Conservation (phyloP, 352 stramenopile genomes). For the Thalassiosira mediterranea region DNA sequence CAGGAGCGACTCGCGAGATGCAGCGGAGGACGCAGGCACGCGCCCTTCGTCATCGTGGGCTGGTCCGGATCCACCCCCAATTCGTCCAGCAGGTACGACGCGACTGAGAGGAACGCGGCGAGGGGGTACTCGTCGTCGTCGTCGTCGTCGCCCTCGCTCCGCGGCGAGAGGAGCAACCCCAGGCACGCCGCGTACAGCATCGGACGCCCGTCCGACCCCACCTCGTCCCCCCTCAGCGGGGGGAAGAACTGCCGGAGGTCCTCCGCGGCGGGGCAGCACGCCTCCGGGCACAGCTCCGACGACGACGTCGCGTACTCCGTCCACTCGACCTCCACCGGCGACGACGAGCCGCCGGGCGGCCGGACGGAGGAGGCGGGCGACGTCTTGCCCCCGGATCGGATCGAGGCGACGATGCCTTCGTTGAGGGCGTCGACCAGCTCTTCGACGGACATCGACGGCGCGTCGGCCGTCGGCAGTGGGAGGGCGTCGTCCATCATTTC, state of each 20-base stretch:
- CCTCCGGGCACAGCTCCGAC: no score
- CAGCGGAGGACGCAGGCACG: slow-evolving; percentile 42
- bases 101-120: slow-evolving; percentile 41
- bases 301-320: slow-evolving; percentile 31
- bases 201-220: slow-evolving; percentile 36
- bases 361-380: slow-evolving; percentile 24
- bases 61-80: slow-evolving; percentile 34
- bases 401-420: slow-evolving; percentile 29
- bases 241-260: slow-evolving; percentile 42
- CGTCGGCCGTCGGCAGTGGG: background rate
- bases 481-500: background rate
- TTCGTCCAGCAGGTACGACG: slow-evolving; percentile 40
- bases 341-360: background rate
- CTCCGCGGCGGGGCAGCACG: no score
- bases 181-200: slow-evolving; percentile 48
- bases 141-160: background rate
- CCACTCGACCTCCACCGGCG: slow-evolving; percentile 30
- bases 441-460: slow-evolving; percentile 4
- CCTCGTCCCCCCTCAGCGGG: slow-evolving; percentile 22
- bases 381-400: slow-evolving; percentile 22
- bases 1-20: slow-evolving; percentile 43
- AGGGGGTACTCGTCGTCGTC: slow-evolving; percentile 12
- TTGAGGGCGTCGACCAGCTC: slow-evolving; percentile 46
- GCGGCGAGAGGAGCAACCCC: slow-evolving; percentile 32
- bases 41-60: slow-evolving; percentile 34